A percentile compares a stretch with the other conserved stretches of the same genome.
Conservation (phyloP, 2,329 filamentous ascomycete genomes). For the Huntiella decipiens region DNA sequence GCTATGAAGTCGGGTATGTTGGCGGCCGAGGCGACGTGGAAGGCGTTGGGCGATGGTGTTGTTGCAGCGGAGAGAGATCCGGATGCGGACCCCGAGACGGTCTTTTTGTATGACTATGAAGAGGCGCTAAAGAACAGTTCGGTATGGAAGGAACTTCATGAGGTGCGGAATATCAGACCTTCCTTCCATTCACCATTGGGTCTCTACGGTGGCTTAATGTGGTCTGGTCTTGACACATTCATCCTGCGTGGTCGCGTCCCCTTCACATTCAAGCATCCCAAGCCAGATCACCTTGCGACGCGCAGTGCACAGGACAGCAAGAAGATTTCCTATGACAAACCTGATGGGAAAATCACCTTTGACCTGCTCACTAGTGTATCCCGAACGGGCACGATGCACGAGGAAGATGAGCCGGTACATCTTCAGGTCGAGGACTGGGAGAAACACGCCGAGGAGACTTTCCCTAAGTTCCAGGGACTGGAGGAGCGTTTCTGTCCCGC, state of each 20-base stretch:
- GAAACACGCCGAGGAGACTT: conserved; percentile 64
- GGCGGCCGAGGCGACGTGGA: conserved; percentile 76
- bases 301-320: conserved; percentile 58
- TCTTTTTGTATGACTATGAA: conserved; percentile 93
- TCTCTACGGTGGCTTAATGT: conserved; percentile 73
- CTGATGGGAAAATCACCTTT: conserved; percentile 85
- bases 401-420: conserved; percentile 95
- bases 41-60: conserved; percentile 37
- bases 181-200: conserved; percentile 81
- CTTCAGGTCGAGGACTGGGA: conserved; percentile 93
- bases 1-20: conserved; percentile 97
- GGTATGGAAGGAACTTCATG: conserved; percentile 87
- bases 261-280: conserved; percentile 81
- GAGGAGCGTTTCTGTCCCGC: conserved; percentile 96
- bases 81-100: conserved; percentile 39
- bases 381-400: conserved; percentile 91
- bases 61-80: neutral
- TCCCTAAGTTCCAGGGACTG: conserved; percentile 72
- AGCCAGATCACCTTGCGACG: conserved; percentile 59
- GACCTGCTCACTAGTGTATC: conserved; percentile 92
- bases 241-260: conserved; percentile 68
- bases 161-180: conserved; percentile 93
- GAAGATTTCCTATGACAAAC: conserved; percentile 94
- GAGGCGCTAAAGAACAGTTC: conserved; percentile 64
- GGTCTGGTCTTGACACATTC: conserved; percentile 84